These are phyloP conservation scores for Kwoniella bestiolae DNA, from an alignment of 768 basidiomycete genomes.

Conservation along the genomic window DNA sequence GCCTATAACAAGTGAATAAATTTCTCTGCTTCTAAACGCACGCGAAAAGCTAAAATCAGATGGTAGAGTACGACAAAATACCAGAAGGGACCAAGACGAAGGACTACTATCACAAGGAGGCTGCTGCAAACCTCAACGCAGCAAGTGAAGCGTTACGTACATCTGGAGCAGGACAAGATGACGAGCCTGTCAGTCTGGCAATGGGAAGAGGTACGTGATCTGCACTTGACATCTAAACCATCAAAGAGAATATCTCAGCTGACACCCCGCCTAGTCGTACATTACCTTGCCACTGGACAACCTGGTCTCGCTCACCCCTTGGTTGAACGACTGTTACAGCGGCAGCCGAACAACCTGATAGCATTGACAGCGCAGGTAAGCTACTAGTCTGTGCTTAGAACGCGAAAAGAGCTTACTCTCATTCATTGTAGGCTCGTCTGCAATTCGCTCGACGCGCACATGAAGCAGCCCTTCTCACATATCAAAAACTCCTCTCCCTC, in stretches of 20 bases:
- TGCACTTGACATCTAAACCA: not conserved
- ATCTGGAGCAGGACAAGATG: constrained; percentile 71
- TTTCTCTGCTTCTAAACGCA: constrained; percentile 1
- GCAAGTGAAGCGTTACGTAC: constrained; percentile 57
- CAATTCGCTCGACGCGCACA: constrained; percentile 78
- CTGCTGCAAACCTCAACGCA: constrained; percentile 63
- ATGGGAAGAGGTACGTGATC: constrained; percentile 43
- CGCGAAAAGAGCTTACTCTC: constrained; percentile 1
- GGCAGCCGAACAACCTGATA: constrained; percentile 82
- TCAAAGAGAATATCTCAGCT: not conserved
- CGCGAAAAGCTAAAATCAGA: not conserved
- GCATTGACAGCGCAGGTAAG: constrained; percentile 83
- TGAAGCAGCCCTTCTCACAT: constrained; percentile 76
- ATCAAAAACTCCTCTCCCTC: constrained; percentile 79
- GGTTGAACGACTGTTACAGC: constrained; percentile 76
- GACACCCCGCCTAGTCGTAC: constrained; percentile 65
- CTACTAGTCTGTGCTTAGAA: not conserved
- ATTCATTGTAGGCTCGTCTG: constrained; percentile 73
- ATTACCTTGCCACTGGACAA: constrained; percentile 76
- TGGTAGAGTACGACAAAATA: constrained; percentile 52
- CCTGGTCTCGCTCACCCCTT: constrained; percentile 80
- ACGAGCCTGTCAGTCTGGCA: constrained; percentile 35
- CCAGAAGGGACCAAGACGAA: constrained; percentile 35
- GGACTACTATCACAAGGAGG: constrained; percentile 58
- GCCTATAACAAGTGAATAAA: constrained; percentile 69